These are phyloP conservation scores for Xylaria nigripes DNA, from an alignment of 495 filamentous ascomycete species.

Conservation along the genomic window DNA sequence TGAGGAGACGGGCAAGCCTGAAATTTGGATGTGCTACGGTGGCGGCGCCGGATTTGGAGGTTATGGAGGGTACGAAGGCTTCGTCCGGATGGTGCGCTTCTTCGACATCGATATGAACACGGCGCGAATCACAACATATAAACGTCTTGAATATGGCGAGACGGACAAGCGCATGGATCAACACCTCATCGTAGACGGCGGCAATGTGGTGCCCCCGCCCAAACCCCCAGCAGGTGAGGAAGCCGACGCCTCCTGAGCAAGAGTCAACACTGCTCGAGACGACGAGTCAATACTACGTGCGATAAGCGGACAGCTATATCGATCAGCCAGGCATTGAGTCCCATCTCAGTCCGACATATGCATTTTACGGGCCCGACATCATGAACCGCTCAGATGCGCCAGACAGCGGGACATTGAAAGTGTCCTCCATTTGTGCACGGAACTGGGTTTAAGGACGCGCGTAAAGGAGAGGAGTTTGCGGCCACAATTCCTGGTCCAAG, in stretches of 20 bases:
- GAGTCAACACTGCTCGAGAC: background rate
- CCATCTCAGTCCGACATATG: background rate
- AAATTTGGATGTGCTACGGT: conserved; percentile 98
- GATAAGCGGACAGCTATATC: background rate
- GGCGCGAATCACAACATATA: conserved; percentile 81
- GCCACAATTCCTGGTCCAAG: no score
- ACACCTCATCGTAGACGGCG: conserved; percentile 80
- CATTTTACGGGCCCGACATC: background rate
- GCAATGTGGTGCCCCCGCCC: conserved; percentile 45
- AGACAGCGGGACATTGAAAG: background rate
- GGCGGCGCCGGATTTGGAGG: conserved; percentile 86
- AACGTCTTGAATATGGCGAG: conserved; percentile 74
- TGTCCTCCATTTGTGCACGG: background rate
- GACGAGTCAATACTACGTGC: background rate
- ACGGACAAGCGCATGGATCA: conserved; percentile 69
- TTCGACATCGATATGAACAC: conserved; percentile 91
- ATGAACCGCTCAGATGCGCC: background rate
- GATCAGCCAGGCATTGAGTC: background rate
- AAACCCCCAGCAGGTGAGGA: background rate
- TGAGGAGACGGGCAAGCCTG: conserved; percentile 47
- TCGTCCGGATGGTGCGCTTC: conserved; percentile 72
- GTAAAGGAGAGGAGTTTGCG: background rate
- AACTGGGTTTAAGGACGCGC: background rate
- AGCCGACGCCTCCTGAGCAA: background rate
- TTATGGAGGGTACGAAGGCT: conserved; percentile 84